A percentile compares a stretch with the other conserved stretches of the same genome.
phyloP scores from a whole-genome alignment of 1,139 yeast genomes.

The Saccharomyces uvarum region DNA sequence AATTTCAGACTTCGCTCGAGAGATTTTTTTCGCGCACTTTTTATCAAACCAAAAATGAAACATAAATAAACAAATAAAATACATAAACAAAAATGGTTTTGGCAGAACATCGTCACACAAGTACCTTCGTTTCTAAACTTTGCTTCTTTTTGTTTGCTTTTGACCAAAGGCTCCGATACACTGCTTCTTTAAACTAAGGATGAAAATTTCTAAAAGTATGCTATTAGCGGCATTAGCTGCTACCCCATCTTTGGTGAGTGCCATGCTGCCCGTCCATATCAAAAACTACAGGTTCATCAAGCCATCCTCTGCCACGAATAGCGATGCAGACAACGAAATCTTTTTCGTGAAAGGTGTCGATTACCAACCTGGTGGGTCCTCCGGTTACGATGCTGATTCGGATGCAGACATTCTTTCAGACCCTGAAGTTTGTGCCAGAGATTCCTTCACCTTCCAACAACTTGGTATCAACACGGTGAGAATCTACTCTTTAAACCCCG shows the following conservation, averaged over 20 bases:
- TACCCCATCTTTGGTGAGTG: conserved; percentile 24
- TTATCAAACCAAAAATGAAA: neutral
- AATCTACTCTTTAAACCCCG: conserved; percentile 70
- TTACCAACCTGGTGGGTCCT: conserved; percentile 69
- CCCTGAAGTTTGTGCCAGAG: conserved; percentile 66
- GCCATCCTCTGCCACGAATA: conserved; percentile 33
- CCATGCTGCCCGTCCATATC: conserved; percentile 41
- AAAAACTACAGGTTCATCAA: conserved; percentile 43
- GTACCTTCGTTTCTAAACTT: neutral
- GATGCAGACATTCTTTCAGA: conserved; percentile 65
- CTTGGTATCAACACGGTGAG: conserved; percentile 69
- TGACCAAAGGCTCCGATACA: neutral
- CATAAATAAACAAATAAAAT: neutral
- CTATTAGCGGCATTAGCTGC: conserved; percentile 8
- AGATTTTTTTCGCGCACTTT: neutral
- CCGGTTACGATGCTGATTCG: conserved; percentile 40
- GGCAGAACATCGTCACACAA: neutral
- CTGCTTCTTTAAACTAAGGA: neutral
- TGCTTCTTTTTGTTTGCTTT: neutral
- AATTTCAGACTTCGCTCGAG: neutral
- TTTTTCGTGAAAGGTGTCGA: conserved; percentile 55
- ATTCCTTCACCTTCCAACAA: conserved; percentile 67
- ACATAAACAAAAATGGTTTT: neutral
- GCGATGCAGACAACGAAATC: conserved; percentile 39
- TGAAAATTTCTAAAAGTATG: neutral